Evolutionary conservation across 192 early-diverging fungal species (phyloP).

Genomic region (Coemansia sp.): DNA sequence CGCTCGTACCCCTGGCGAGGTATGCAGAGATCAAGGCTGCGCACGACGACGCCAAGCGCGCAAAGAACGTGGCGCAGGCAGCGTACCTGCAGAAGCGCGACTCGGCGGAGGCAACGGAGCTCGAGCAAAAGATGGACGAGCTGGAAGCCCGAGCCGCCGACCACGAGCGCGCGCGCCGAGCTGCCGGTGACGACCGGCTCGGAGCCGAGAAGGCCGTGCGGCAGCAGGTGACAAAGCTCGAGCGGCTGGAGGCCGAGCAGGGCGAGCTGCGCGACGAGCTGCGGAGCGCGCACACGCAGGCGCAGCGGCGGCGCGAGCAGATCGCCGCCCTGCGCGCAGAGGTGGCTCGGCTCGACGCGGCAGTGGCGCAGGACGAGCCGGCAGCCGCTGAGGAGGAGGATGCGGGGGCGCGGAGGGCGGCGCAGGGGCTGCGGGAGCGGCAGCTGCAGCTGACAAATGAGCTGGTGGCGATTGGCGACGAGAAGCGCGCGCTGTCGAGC

Average conservation of each 20-base stretch:
- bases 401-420: conserved; percentile 9
- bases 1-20: conserved; percentile 62
- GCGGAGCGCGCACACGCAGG: conserved; percentile 34
- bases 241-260: conserved; percentile 28
- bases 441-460: conserved; percentile 47
- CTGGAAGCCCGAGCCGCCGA: conserved; percentile 26
- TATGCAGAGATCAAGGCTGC: conserved; percentile 61
- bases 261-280: conserved; percentile 26
- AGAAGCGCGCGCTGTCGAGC: conserved; percentile 46
- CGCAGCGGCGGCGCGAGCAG: conserved; percentile 39
- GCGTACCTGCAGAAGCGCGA: conserved; percentile 40
- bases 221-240: conserved; percentile 9
- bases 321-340: conserved; percentile 42
- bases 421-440: conserved; percentile 12
- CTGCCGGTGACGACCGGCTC: conserved; percentile 9
- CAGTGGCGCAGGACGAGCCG: conserved; percentile 8
- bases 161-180: conserved; percentile 14
- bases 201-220: conserved; percentile 14
- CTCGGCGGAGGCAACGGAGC: conserved; percentile 3
- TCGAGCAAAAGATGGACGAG: conserved; percentile 37
- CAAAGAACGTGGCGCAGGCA: conserved; percentile 32
- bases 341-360: conserved; percentile 31
- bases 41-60: conserved; percentile 57
- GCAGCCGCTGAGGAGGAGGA: conserved; percentile 15
- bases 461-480: conserved; percentile 43